A percentile compares a stretch with the other conserved stretches of the same genome.
phyloP scores from a whole-genome alignment of 2,329 filamentous ascomycete genomes.

The Remersonia thermophila region DNA sequence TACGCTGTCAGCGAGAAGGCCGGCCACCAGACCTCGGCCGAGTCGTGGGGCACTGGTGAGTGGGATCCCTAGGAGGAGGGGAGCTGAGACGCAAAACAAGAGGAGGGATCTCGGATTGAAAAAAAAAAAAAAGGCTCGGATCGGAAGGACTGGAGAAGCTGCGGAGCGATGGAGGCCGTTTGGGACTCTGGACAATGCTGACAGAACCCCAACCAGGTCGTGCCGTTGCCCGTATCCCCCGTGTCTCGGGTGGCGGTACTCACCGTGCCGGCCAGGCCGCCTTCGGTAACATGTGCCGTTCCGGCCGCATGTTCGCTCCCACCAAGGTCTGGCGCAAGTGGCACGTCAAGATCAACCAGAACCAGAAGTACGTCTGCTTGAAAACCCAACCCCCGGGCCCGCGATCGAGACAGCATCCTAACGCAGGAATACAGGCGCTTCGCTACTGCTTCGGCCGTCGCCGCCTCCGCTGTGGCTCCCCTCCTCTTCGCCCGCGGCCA shows the following conservation, averaged over 20 bases:
- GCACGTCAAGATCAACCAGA: constrained; percentile 99
- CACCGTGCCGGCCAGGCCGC: constrained; percentile 99
- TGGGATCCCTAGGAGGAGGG: constrained; percentile 7
- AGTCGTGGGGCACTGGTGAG: constrained; percentile 60
- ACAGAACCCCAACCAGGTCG: constrained; percentile 53
- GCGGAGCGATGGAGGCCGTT: not conserved
- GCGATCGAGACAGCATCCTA: constrained; percentile 3
- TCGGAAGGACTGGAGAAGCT: too few species aligned
- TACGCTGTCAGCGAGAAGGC: constrained; percentile 99
- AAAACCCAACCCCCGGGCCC: too few species aligned
- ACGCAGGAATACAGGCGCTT: constrained; percentile 58
- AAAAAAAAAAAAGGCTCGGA: too few species aligned
- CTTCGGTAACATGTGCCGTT: constrained; percentile 99
- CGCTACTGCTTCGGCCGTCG: constrained; percentile 92
- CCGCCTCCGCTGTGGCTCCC: constrained; percentile 87
- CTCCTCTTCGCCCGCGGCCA: constrained; percentile 95
- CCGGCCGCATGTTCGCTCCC: constrained; percentile 99
- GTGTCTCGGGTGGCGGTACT: constrained; percentile 99
- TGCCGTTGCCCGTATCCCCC: constrained; percentile 99
- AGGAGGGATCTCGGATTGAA: not conserved
- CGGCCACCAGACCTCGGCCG: constrained; percentile 98
- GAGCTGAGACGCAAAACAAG: not conserved
- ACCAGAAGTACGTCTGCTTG: constrained; percentile 64
- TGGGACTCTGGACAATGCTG: constrained; percentile 6
- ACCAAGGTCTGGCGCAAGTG: constrained; percentile 99